phyloP scores from a whole-genome alignment of 2,329 filamentous ascomycete genomes.

The Claviceps sp. region DNA sequence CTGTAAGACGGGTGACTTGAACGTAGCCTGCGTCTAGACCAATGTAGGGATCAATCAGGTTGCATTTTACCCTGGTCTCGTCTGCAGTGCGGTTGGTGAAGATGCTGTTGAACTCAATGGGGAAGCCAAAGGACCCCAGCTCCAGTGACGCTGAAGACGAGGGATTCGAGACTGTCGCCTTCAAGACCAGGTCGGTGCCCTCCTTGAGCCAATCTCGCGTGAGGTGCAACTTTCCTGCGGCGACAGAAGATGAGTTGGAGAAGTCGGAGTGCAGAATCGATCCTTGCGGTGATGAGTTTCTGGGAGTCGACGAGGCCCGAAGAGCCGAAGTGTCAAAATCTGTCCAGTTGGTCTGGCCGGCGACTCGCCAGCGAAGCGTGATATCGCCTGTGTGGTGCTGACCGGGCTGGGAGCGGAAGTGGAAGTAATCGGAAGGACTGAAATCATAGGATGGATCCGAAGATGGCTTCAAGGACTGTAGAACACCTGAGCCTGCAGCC shows the following conservation, averaged over 20 bases:
- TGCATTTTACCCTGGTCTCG: conserved; percentile 37
- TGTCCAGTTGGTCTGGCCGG: conserved; percentile 27
- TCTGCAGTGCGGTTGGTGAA: conserved; percentile 36
- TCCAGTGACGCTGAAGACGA: conserved; percentile 37
- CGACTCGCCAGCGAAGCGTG: conserved; percentile 38
- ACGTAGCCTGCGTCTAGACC: conserved; percentile 45
- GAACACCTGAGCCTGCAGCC: not conserved
- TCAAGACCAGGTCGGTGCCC: conserved; percentile 34
- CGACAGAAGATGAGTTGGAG: not conserved
- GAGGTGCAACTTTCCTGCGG: conserved; percentile 23
- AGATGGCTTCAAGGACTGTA: conserved; percentile 1
- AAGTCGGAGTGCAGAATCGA: conserved; percentile 27
- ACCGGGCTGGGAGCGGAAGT: conserved; percentile 31
- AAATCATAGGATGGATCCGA: conserved; percentile 27
- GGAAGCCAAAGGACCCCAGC: conserved; percentile 43
- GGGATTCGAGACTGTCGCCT: conserved; percentile 1
- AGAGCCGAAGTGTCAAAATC: conserved; percentile 30
- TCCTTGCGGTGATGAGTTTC: conserved; percentile 14
- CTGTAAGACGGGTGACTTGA: conserved; percentile 36
- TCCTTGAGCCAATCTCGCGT: conserved; percentile 38
- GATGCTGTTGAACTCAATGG: conserved; percentile 49
- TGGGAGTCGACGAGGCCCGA: not conserved
- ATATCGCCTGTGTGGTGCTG: conserved; percentile 48
- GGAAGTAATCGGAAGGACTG: conserved; percentile 36
- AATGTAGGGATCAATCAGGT: conserved; percentile 46